Evolutionary conservation across 2,329 filamentous ascomycete genomes (phyloP).

Genomic region (Xylaria sp.): DNA sequence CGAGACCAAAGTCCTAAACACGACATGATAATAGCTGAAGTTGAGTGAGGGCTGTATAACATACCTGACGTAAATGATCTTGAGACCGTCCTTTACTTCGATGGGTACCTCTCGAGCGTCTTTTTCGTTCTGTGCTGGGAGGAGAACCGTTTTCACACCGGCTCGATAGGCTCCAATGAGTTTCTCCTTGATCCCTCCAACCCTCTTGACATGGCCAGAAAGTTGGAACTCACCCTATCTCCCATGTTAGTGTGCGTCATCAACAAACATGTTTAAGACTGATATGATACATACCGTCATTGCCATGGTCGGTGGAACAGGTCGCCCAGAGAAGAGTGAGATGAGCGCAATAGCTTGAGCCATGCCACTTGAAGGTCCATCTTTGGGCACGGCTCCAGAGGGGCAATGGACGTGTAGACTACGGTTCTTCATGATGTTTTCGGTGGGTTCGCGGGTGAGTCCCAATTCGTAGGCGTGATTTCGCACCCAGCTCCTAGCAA

Average conservation of each 20-base stretch:
- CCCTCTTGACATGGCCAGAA: conserved; percentile 87
- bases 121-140: conserved; percentile 88
- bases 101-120: conserved; percentile 88
- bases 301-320: conserved; percentile 88
- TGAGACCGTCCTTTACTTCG: conserved; percentile 84
- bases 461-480: conserved; percentile 92
- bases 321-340: conserved; percentile 83
- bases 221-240: conserved; percentile 73
- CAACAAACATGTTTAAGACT: conserved; percentile 24
- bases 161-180: conserved; percentile 91
- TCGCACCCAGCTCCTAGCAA: conserved; percentile 96
- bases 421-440: conserved; percentile 95
- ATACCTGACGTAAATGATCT: conserved; percentile 89
- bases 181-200: conserved; percentile 99
- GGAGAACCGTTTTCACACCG: conserved; percentile 90
- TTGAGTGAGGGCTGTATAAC: conserved; percentile 40
- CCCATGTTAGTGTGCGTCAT: conserved; percentile 31
- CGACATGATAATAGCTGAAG: conserved; percentile 1
- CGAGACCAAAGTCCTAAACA: conserved; percentile 8
- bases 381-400: conserved; percentile 92
- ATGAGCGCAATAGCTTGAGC: conserved; percentile 94
- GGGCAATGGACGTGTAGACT: conserved; percentile 97
- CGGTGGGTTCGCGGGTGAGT: conserved; percentile 76
- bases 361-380: conserved; percentile 84
- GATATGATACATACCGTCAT: conserved; percentile 74